Evolutionary conservation across 352 stramenopile genomes (phyloP).

Genomic region (Globisporangium barbulae): DNA sequence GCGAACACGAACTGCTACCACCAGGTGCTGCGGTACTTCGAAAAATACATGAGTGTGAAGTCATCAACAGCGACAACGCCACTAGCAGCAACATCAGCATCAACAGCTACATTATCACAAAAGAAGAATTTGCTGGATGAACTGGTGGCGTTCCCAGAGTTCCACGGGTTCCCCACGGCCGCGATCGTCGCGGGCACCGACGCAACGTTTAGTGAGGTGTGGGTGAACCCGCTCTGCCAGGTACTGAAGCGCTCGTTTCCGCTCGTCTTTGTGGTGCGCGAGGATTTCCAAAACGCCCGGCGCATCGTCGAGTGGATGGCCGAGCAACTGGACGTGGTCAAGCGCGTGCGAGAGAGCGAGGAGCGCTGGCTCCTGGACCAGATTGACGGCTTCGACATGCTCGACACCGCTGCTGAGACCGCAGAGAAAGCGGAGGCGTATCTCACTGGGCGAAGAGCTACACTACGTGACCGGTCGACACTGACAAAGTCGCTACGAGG

Average conservation of each 20-base stretch:
- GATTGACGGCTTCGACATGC: slow-evolving; percentile 45
- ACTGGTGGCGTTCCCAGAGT: slow-evolving; percentile 32
- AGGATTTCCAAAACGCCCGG: slow-evolving; percentile 52
- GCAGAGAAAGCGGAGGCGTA: neutral
- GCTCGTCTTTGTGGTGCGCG: slow-evolving; percentile 46
- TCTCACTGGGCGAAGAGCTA: neutral
- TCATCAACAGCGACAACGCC: neutral
- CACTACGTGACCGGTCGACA: neutral
- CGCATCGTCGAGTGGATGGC: slow-evolving; percentile 64
- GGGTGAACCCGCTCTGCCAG: slow-evolving; percentile 62
- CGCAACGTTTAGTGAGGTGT: slow-evolving; percentile 72
- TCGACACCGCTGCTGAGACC: slow-evolving; percentile 6
- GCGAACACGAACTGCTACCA: slow-evolving; percentile 71
- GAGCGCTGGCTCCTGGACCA: slow-evolving; percentile 52
- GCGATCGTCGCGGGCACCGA: slow-evolving; percentile 68
- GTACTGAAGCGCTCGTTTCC: slow-evolving; percentile 73
- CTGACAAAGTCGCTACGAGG: neutral
- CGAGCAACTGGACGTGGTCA: slow-evolving; percentile 46
- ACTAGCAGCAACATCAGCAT: neutral
- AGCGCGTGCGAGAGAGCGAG: slow-evolving; percentile 30
- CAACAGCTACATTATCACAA: neutral
- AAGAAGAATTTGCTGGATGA: slow-evolving; percentile 13
- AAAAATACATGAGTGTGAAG: slow-evolving; percentile 34
- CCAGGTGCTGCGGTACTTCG: slow-evolving; percentile 59
- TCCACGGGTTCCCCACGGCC: slow-evolving; percentile 54